These are phyloP conservation scores for Laetiporus sulphureus DNA, from an alignment of 1,284 basidiomycete genomes.

Conservation along the genomic window DNA sequence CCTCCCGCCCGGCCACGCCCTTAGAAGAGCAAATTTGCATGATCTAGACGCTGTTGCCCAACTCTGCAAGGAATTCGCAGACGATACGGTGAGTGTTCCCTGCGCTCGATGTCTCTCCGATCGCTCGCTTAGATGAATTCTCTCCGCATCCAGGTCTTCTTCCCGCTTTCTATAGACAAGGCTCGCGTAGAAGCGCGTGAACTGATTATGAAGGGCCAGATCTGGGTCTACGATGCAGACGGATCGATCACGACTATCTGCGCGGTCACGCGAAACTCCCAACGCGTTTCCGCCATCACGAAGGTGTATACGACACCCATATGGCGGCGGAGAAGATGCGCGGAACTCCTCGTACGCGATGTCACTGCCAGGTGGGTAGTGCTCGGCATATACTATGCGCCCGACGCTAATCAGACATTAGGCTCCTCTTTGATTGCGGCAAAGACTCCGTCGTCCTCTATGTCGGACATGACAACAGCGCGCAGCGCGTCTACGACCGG, in stretches of 20 bases:
- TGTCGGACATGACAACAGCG: conserved; percentile 40
- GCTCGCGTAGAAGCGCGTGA: conserved; percentile 35
- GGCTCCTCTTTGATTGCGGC: conserved; percentile 26
- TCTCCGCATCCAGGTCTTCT: conserved; percentile 26
- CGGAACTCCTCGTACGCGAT: conserved; percentile 37
- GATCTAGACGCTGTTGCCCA: conserved; percentile 32
- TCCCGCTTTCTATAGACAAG: conserved; percentile 29
- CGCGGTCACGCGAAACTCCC: conserved; percentile 39
- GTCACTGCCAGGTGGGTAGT: conserved; percentile 33
- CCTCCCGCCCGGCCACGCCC: conserved; percentile 24
- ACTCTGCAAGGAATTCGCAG: conserved; percentile 42
- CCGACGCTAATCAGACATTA: conserved; percentile 17
- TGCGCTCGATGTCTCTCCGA: conserved; percentile 2
- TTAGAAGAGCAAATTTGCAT: conserved; percentile 27
- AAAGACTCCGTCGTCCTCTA: conserved; percentile 40
- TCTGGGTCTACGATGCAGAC: conserved; percentile 41
- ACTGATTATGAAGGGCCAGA: conserved; percentile 34
- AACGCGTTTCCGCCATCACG: conserved; percentile 39
- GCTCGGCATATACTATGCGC: conserved; percentile 2
- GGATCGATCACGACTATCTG: conserved; percentile 39
- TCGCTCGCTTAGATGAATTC: conserved; percentile 5
- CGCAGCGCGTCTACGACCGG: conserved; percentile 40
- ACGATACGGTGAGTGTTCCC: conserved; percentile 32
- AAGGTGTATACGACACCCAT: conserved; percentile 41
- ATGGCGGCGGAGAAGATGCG: conserved; percentile 38